Percentiles rank a stretch among this genome's conserved stretches.
These are phyloP conservation scores for Paralagenidium karlingii DNA, from an alignment of 352 stramenopile species.

Conservation along the genomic window DNA sequence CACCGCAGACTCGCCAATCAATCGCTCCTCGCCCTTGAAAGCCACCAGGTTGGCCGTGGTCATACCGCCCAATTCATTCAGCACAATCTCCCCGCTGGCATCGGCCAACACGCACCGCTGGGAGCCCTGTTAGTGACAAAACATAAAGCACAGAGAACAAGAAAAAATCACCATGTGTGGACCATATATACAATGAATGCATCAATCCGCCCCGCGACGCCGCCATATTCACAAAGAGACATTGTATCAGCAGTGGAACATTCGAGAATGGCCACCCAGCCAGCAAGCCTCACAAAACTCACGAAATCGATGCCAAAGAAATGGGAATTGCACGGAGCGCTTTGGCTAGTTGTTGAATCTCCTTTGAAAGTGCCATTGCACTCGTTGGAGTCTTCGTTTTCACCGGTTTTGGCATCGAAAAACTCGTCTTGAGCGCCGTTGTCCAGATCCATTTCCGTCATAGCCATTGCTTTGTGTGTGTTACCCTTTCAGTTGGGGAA, in stretches of 20 bases:
- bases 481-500: no score
- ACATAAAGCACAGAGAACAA: neutral
- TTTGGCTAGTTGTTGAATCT: no score
- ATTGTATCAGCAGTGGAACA: no score
- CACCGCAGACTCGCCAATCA: conserved; percentile 78
- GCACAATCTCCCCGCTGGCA: conserved; percentile 62
- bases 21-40: conserved; percentile 78
- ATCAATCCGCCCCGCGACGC: neutral
- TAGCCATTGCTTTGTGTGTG: no score
- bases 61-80: conserved; percentile 83
- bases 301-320: conserved; percentile 79
- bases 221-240: no score
- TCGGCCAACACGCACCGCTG: conserved; percentile 67
- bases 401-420: no score
- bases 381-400: no score
- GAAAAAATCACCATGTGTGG: conserved; percentile 2
- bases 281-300: conserved; percentile 11
- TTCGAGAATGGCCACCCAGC: no score
- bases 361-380: no score
- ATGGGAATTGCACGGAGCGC: no score
- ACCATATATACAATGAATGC: conserved; percentile 1
- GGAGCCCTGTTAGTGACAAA: conserved; percentile 24
- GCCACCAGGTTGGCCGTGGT: conserved; percentile 76
- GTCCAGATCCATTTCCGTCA: no score
- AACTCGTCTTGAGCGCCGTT: no score